Base-by-base conservation (phyloP, 495 filamentous ascomycete genomes). In the Penicillium robsamsonii region DNA sequence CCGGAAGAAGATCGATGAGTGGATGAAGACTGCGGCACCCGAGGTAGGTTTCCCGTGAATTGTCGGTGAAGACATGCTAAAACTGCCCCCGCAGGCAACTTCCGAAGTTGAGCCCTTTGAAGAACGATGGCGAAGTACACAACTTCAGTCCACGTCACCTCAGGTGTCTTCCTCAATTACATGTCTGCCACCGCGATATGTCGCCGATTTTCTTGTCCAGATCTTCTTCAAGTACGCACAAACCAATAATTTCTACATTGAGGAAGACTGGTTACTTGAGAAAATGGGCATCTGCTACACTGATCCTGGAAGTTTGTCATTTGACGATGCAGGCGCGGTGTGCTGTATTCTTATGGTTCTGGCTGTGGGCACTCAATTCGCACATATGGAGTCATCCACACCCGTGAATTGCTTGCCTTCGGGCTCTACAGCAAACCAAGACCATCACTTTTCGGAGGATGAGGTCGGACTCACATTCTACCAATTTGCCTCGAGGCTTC, bases 211-310 rank as follows among this genome's bases (percentile, higher is more conserved):
- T 46, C 64, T 82, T 11, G 69, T 80, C 7, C 71, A 78, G 29
- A 76, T 78, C 38, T 81, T 79, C 58, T 81, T 79, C 64, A 78
- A 79, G 58, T 79, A 79, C 62, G 78, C 79, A 9, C 71, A 80
- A 54, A 81, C 79, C 12, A 80, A 80, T 50, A 78, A 78, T 56
- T 80, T 75, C 43, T 82, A 79, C 40, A 70, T 79, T 6, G 79
- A 79, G 57, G 73, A 79, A 57, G 70, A 75, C 42, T 81, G 76
- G 76, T 66, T 80, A 13, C 62, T 62, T 10, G 73, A 74, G 9
- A 79, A 79, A 42, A 55, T 82, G 22, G 68, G 71, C 33, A 66
- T 70, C 5, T 77, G 76, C 43, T 79, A 82, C 55, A 76, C 68
- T 2, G 66, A 75, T 18, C 73, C 75, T 0, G 63, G 63, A 2